Evolutionary conservation across 805 yeast species (phyloP), one percentile per base, ranked within the genome.

Genomic region (Zygosaccharomyces gambellarensis): DNA sequence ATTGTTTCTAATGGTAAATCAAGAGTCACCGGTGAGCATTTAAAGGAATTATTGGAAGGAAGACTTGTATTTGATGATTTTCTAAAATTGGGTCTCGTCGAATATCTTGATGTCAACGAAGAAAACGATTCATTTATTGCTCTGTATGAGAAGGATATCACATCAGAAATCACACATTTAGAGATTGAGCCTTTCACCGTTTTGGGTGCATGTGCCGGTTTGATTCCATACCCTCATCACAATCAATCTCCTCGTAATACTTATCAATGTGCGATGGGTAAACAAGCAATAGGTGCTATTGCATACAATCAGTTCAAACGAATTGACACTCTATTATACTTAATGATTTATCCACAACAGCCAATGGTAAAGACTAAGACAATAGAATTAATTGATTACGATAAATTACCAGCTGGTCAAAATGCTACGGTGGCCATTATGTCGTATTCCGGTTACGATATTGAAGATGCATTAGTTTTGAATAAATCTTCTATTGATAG

Each of bases 221-320:
- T 94, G 66, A 94, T 94, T 78, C 99, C 99, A 14, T 94, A 92
- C 85, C 99, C 99, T 11, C 98, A 94, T 73, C 99, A 94, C 71
- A 94, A 94, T 70, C 99, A 94, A 76, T 90, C 97, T 48, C 99
- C 99, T 53, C 92, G 99, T 82, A 94, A 94, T 67, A 94, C 99
- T 1, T 94, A 94, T 72, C 99, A 94, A 76, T 90, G 97, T 69
- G 99, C 99, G 60, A 94, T 94, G 99, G 99, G 99, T 81, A 94
- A 94, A 71, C 99, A 94, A 73, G 99, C 99, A n/a, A 92, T 94
- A 69, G 99, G 99, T 59, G 98, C 98, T 2, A 94, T 94, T 70
- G 97, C 95, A 9, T 94, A 94, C 68, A 94, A 94, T 69, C 99
- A 94, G 71, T 87, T 94, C 72, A 80, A 89, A 65, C 83, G 99